phyloP scores from a whole-genome alignment of 805 yeast species.

The Kodamaea leandrae region DNA sequence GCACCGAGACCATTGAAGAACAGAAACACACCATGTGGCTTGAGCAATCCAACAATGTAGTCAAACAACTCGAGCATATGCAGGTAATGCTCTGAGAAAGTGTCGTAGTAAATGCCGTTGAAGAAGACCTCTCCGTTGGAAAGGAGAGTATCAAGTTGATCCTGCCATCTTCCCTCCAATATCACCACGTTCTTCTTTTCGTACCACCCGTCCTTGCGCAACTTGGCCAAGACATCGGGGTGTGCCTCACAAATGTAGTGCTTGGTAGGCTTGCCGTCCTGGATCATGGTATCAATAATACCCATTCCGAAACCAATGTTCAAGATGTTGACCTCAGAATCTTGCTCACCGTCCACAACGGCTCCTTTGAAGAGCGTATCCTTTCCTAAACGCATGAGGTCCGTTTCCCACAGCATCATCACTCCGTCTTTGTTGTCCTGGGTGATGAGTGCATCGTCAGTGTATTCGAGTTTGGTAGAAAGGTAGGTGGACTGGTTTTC shows the following conservation, averaged over 20 bases:
- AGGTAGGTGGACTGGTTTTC: conserved; percentile 63
- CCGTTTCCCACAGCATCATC: conserved; percentile 96
- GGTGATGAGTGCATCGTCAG: conserved; percentile 68
- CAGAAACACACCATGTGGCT: conserved; percentile 81
- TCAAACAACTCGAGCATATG: conserved; percentile 89
- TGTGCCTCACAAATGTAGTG: conserved; percentile 95
- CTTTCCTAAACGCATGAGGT: conserved; percentile 78
- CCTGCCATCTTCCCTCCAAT: conserved; percentile 93
- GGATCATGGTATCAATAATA: conserved; percentile 77
- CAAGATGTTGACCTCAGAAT: conserved; percentile 51
- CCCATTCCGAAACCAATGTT: conserved; percentile 98
- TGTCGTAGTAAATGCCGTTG: conserved; percentile 91
- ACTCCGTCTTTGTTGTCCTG: conserved; percentile 79
- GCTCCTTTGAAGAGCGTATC: conserved; percentile 59
- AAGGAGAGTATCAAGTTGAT: conserved; percentile 62
- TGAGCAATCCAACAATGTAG: conserved; percentile 72
- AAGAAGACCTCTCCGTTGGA: conserved; percentile 65
- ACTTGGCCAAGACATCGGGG: conserved; percentile 76
- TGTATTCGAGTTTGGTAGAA: conserved; percentile 63
- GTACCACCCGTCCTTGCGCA: conserved; percentile 79
- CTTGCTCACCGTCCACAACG: conserved; percentile 29
- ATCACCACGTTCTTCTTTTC: conserved; percentile 68
- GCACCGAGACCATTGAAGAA: conserved; percentile 80
- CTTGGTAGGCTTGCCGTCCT: conserved; percentile 47
- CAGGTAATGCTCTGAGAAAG: conserved; percentile 86